phyloP scores from a whole-genome alignment of 1,284 basidiomycete species.

The Puccinia novopanici region DNA sequence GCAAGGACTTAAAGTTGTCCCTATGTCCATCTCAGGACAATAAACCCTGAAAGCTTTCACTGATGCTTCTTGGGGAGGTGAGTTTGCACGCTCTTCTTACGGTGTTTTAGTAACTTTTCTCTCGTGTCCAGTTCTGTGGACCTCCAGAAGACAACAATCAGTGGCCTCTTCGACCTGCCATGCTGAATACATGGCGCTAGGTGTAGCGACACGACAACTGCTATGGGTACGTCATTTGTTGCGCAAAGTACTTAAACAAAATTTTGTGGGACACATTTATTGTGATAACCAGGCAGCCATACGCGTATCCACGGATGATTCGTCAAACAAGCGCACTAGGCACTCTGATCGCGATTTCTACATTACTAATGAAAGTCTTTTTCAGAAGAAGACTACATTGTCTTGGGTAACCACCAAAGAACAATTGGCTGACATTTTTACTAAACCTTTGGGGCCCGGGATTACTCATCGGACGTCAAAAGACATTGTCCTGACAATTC shows the following conservation, averaged over 20 bases:
- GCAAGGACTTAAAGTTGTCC: background rate
- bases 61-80: too few species aligned
- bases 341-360: too few species aligned
- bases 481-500: too few species aligned
- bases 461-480: too few species aligned
- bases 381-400: background rate
- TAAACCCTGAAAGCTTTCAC: background rate
- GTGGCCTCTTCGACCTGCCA: constrained; percentile 19
- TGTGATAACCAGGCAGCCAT: background rate
- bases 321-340: too few species aligned
- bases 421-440: background rate
- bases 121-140: constrained; percentile 7
- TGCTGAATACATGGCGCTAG: background rate
- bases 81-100: background rate
- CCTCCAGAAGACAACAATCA: background rate
- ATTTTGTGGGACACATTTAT: too few species aligned
- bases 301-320: background rate
- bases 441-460: too few species aligned
- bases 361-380: too few species aligned
- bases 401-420: background rate
- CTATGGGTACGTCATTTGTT: too few species aligned
- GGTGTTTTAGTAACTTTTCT: background rate
- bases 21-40: background rate
- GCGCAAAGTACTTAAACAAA: too few species aligned
- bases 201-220: background rate